Percentiles rank a stretch among this genome's conserved stretches.
phyloP scores from a whole-genome alignment of 768 basidiomycete species.

The Suillus discolor region DNA sequence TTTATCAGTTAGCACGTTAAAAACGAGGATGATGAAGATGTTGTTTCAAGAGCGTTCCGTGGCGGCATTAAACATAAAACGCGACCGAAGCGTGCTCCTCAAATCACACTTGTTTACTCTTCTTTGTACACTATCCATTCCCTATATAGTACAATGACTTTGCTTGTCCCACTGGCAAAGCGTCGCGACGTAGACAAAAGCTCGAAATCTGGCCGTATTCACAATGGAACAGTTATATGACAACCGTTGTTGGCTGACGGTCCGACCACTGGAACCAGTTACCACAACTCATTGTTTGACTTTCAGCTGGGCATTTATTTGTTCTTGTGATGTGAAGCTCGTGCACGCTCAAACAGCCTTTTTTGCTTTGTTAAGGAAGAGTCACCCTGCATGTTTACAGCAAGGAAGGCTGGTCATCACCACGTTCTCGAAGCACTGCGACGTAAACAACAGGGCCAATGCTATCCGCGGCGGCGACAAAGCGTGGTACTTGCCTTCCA shows the following conservation, averaged over 20 bases:
- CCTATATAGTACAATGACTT: slow-evolving; percentile 10
- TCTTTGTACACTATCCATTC: slow-evolving; percentile 21
- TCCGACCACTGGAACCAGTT: neutral
- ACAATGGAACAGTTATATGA: neutral
- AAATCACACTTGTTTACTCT: slow-evolving; percentile 25
- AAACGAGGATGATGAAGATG: slow-evolving; percentile 3
- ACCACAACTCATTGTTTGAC: neutral
- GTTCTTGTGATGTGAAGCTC: neutral
- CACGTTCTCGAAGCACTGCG: neutral
- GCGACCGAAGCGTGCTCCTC: slow-evolving; percentile 12
- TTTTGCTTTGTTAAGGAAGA: neutral
- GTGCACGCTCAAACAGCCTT: neutral
- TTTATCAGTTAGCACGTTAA: neutral
- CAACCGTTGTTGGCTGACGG: neutral
- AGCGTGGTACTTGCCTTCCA: neutral
- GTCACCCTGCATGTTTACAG: neutral
- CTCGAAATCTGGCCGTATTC: neutral
- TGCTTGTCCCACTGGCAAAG: neutral
- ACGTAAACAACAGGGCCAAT: neutral
- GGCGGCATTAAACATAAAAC: slow-evolving; percentile 16
- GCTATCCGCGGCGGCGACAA: neutral
- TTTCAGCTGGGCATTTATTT: neutral
- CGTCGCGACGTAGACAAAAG: slow-evolving; percentile 4
- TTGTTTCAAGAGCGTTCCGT: slow-evolving; percentile 8
- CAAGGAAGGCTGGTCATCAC: neutral